phyloP scores from a whole-genome alignment of 2,329 filamentous ascomycete genomes.

The Pseudonectria buxi region DNA sequence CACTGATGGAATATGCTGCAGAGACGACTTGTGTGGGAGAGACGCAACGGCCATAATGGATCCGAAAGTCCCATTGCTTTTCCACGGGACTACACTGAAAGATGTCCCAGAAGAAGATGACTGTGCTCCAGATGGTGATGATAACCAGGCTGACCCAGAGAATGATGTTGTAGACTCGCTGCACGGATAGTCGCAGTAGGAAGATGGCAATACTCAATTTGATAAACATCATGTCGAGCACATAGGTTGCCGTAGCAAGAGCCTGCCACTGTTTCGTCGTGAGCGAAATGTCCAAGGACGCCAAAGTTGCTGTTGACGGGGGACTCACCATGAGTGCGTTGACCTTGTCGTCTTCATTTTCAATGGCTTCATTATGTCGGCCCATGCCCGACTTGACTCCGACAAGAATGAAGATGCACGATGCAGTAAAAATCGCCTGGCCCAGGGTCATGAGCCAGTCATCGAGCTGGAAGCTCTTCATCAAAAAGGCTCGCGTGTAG shows the following conservation, averaged over 20 bases:
- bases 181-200: conserved; percentile 40
- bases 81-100: conserved; percentile 45
- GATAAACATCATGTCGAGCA: conserved; percentile 49
- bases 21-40: conserved; percentile 36
- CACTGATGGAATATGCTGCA: conserved; percentile 45
- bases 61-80: conserved; percentile 47
- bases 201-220: conserved; percentile 51
- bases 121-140: conserved; percentile 39
- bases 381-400: conserved; percentile 40
- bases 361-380: conserved; percentile 39
- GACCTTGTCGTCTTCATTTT: conserved; percentile 32
- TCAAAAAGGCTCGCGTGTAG: conserved; percentile 38
- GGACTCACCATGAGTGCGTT: conserved; percentile 38
- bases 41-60: conserved; percentile 38
- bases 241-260: conserved; percentile 42
- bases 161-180: conserved; percentile 41
- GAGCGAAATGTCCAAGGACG: conserved; percentile 1
- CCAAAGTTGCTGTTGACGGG: background rate
- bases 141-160: conserved; percentile 40
- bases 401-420: conserved; percentile 38
- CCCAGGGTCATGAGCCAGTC: conserved; percentile 48
- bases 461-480: conserved; percentile 40
- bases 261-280: conserved; percentile 39
- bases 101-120: conserved; percentile 46
- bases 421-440: conserved; percentile 42